Percentiles rank a stretch among this genome's conserved stretches.
Conservation (phyloP, 768 basidiomycete species). For the Auricularia sp. region DNA sequence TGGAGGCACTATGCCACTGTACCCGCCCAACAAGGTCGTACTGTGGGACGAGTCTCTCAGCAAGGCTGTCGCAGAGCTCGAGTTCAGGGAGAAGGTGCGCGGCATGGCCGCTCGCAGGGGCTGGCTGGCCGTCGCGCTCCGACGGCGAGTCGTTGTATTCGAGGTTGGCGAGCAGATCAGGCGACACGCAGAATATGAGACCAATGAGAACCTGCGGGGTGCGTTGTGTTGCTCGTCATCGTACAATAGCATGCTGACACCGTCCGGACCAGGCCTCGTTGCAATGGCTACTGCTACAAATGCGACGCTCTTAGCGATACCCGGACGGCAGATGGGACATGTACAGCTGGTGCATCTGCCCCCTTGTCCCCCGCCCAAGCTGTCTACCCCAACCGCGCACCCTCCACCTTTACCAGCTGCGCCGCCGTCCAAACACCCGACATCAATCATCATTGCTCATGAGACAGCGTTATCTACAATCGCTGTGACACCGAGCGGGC, state of each 20-base stretch:
- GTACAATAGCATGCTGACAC: not conserved
- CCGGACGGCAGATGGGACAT: slow-evolving; percentile 79
- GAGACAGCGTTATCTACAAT: slow-evolving; percentile 69
- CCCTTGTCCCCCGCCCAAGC: slow-evolving; percentile 55
- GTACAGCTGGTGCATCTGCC: slow-evolving; percentile 82
- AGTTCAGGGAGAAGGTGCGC: slow-evolving; percentile 76
- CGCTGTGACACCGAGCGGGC: slow-evolving; percentile 66
- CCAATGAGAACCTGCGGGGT: slow-evolving; percentile 80
- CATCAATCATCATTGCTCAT: slow-evolving; percentile 79
- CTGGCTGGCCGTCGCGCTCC: slow-evolving; percentile 75
- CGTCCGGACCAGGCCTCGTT: slow-evolving; percentile 48
- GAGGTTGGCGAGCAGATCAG: slow-evolving; percentile 52
- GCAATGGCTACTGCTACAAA: slow-evolving; percentile 69
- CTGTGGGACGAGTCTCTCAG: slow-evolving; percentile 76
- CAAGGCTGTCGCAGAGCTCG: slow-evolving; percentile 77
- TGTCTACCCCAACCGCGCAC: slow-evolving; percentile 46
- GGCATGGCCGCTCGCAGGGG: slow-evolving; percentile 73
- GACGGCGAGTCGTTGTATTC: slow-evolving; percentile 71
- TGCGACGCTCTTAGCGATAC: slow-evolving; percentile 75
- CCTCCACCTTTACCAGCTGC: slow-evolving; percentile 46
- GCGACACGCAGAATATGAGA: slow-evolving; percentile 73
- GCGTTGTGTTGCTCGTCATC: slow-evolving; percentile 14
- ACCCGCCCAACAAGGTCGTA: slow-evolving; percentile 87
- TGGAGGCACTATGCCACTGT: slow-evolving; percentile 78
- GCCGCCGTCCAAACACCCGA: slow-evolving; percentile 43